phyloP scores from a whole-genome alignment of 2,329 filamentous ascomycete species.

The Epichloe sp. region DNA sequence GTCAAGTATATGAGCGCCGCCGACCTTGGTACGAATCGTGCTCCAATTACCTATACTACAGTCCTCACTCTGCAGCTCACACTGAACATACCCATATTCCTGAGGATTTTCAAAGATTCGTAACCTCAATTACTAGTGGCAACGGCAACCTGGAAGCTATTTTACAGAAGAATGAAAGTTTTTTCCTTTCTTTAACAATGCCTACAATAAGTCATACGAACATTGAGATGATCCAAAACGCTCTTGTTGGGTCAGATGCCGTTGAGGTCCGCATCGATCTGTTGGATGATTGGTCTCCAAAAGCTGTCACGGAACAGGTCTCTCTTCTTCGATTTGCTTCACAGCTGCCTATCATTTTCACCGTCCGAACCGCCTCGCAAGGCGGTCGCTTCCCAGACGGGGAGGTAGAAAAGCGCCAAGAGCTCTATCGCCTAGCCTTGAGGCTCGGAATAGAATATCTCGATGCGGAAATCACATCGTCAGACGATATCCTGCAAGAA shows the following conservation, averaged over 20 bases:
- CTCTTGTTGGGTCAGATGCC: conserved; percentile 77
- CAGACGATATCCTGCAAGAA: conserved; percentile 57
- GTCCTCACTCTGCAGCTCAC: conserved; percentile 42
- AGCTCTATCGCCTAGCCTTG: conserved; percentile 66
- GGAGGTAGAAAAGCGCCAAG: conserved; percentile 54
- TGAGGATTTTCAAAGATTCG: conserved; percentile 23
- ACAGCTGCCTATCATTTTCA: conserved; percentile 79
- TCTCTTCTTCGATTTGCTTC: conserved; percentile 62
- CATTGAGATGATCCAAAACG: conserved; percentile 51
- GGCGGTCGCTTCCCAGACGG: conserved; percentile 79
- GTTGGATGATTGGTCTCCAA: conserved; percentile 59
- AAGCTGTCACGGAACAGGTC: conserved; percentile 73
- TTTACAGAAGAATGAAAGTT: conserved; percentile 55
- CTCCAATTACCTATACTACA: conserved; percentile 90
- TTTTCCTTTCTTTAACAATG: conserved; percentile 89
- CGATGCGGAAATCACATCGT: conserved; percentile 81
- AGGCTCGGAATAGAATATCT: conserved; percentile 84
- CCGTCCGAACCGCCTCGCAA: conserved; percentile 72
- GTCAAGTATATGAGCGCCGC: conserved; percentile 76
- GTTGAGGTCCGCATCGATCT: conserved; percentile 91
- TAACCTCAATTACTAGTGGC: conserved; percentile 24
- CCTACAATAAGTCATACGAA: conserved; percentile 52
- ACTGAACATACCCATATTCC: conserved; percentile 16
- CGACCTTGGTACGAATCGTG: conserved; percentile 86
- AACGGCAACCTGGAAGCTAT: conserved; percentile 33